Evolutionary conservation across 108 stramenopile species (phyloP), one percentile per base, ranked within the genome.

Genomic region (Cylindrotheca fusiformis): DNA sequence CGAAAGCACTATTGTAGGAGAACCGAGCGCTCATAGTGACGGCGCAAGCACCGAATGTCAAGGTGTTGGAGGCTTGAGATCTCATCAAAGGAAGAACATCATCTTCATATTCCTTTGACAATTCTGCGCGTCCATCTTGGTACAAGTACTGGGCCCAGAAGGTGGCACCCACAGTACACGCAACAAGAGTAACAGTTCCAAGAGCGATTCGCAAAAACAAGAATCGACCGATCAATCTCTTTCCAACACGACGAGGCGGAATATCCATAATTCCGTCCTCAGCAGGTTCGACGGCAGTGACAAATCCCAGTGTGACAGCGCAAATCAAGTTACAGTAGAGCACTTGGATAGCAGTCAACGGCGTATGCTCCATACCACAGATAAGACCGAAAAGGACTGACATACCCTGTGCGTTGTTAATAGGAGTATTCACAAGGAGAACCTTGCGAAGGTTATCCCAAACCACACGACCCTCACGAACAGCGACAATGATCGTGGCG

Each of bases 381-480:
- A 84, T 65, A 46, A 92, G 55, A 53, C 85, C 90, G 58, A 92
- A 82, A 33, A 92, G 67, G 19, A 92, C 90, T 26, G 76, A 78
- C 52, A 92, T 62, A 71, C 90, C 90, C 53, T 92, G 77, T 19
- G 87, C 76, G 64, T 92, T 92, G 85, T 92, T 92, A 79, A 92
- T 92, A 21, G 87, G 84, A 48, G 90, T 92, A 75, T 92, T 92
- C 29, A 92, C 79, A 31, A 88, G 64, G 24, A 92, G 76, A 14
- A 88, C 80, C 74, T 92, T 92, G 4, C 90, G 85, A 51, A 92
- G 69, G 74, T 92, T 92, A 49, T 92, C 90, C 90, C 90, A 92
- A 36, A 92, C 90, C 30, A 86, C 85, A 66, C 90, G 85, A 48
- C 90, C 90, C 73, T 92, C 85, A 44, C 80, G 52, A 30, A 84